Evolutionary conservation across 129 eudicot species (phyloP).

Genomic region (sunflower (Helianthus annuus)): DNA sequence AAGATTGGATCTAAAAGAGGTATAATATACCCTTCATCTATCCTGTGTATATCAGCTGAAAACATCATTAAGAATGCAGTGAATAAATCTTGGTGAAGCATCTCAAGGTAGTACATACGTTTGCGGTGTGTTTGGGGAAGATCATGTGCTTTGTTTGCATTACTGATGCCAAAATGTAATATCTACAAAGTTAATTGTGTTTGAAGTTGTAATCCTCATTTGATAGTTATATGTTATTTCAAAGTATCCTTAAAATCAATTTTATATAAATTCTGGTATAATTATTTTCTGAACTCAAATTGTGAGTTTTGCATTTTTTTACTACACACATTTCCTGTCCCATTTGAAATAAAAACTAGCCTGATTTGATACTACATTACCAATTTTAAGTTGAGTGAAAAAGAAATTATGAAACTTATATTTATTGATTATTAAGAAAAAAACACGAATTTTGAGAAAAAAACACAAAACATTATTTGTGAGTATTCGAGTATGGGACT

Average conservation of each 20-base stretch:
- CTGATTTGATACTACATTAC: neutral
- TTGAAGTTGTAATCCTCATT: slow-evolving; percentile 19
- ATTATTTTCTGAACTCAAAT: neutral
- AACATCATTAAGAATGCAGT: neutral
- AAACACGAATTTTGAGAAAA: too few species aligned
- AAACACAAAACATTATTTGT: too few species aligned
- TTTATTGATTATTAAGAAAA: too few species aligned
- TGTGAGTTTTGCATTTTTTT: neutral
- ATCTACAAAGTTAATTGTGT: slow-evolving; percentile 17
- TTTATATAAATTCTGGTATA: neutral
- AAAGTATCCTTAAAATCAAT: neutral
- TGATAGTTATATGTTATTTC: neutral
- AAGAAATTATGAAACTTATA: too few species aligned
- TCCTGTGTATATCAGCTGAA: slow-evolving; percentile 34
- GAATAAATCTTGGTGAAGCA: slow-evolving; percentile 8
- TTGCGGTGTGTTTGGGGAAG: slow-evolving; percentile 16
- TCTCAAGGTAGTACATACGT: slow-evolving; percentile 16
- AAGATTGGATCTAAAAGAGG: slow-evolving; percentile 26
- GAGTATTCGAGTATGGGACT: too few species aligned
- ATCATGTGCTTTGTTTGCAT: slow-evolving; percentile 15
- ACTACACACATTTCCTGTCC: neutral
- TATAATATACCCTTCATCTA: slow-evolving; percentile 11
- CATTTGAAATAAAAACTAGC: neutral
- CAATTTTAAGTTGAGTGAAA: neutral
- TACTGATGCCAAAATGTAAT: slow-evolving; percentile 6